A percentile compares a stretch with the other conserved stretches of the same genome.
Conservation (phyloP, 2,329 filamentous ascomycete species). For the Hypoxylon sp. region DNA sequence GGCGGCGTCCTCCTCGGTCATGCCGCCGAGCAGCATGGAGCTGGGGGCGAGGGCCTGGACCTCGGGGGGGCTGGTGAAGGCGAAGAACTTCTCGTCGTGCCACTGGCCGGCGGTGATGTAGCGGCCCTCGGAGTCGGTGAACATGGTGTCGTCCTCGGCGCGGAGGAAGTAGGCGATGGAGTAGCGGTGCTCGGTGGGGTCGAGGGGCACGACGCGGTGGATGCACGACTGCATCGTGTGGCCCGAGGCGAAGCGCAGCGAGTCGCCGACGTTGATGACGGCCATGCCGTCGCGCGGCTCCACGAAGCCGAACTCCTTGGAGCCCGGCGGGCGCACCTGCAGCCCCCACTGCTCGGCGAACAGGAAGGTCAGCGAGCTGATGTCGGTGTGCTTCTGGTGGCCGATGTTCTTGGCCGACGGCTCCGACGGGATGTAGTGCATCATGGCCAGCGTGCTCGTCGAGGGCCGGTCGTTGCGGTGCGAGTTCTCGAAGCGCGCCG, state of each 20-base stretch:
- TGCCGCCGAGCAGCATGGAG: constrained; percentile 59
- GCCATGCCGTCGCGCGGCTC: constrained; percentile 59
- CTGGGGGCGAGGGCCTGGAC: constrained; percentile 57
- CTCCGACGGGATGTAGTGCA: constrained; percentile 61
- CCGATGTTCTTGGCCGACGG: constrained; percentile 55
- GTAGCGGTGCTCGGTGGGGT: constrained; percentile 62
- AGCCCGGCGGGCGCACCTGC: constrained; percentile 61
- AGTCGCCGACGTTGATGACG: constrained; percentile 67
- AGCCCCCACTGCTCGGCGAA: constrained; percentile 66
- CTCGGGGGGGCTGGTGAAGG: constrained; percentile 54
- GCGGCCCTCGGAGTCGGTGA: constrained; percentile 62
- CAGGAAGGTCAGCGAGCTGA: constrained; percentile 62
- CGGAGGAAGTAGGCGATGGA: constrained; percentile 66
- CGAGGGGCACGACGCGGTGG: constrained; percentile 63
- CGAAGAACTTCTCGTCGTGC: constrained; percentile 64
- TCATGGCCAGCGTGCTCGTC: constrained; percentile 60
- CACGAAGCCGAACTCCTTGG: constrained; percentile 61
- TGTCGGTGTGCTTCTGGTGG: constrained; percentile 66
- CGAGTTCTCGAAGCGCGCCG: constrained; percentile 57
- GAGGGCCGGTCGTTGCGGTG: constrained; percentile 61
- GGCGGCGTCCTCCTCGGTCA: constrained; percentile 52
- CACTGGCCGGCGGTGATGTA: constrained; percentile 61
- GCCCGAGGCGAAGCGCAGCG: constrained; percentile 61
- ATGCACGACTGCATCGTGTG: constrained; percentile 64
- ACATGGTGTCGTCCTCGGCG: constrained; percentile 63